Evolutionary conservation across 2,329 filamentous ascomycete species (phyloP), one percentile per base, ranked within the genome.

Genomic region (Nemania sp.): DNA sequence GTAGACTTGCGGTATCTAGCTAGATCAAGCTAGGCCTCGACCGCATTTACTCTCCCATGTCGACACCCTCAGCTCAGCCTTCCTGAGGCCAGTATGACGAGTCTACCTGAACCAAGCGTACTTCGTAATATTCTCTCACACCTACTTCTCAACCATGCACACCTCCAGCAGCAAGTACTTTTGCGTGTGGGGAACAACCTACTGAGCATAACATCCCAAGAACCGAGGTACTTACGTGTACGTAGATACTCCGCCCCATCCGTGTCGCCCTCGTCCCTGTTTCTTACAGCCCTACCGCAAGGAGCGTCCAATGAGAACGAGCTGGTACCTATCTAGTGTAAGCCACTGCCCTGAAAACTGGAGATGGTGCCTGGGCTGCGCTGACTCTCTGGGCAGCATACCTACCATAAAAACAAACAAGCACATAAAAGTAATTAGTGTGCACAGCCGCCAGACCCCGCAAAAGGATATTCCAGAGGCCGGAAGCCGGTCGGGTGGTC

Each of bases 1-100:
- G 40, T 53, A 40, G 53, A 56, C 54, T 45, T 56, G 8, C 45
- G 49, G 49, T 56, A 56, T 50, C 26, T 49, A 28, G 40, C 37
- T 5, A 7, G 15, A 54, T 54, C 45, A 54, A 36, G 46, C 12
- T 20, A n/a, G 41, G 31, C 19, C 31, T 15, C n/a, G 19, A 34
- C 31, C 15, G 31, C 31, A 34, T 34, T 34, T 34, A 15, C n/a
- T 3, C 4, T 14, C 31, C 31, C 31, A 34, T 34, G 31, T 34
- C 6, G 11, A 14, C 30, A 6, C 20, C 5, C 9, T 22, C 19
- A 39, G 3, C 23, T 34, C 19, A 39, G 19, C 36, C 19, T 20
- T 39, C 23, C 19, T 4, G 17, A 23, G 36, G 17, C 11, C 12
- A 20, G 23, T 20, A 12, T 8, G 17, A 39, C 19, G 22, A 22